Base-by-base conservation (phyloP, 441 rosid species). In the Croton setiger region DNA sequence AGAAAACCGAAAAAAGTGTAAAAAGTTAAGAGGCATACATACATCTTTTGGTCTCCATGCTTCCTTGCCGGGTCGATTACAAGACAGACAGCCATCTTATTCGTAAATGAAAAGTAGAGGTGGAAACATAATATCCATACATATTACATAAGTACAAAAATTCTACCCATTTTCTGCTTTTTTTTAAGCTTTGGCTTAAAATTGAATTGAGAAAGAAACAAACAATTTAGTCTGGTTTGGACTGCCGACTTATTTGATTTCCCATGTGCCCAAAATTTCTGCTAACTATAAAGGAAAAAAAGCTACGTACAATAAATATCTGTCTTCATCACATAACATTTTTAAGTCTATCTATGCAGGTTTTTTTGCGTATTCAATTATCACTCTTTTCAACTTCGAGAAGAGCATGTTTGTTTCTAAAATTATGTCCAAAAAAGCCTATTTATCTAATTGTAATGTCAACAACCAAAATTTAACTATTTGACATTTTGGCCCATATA, bases 321-420 rank as follows among this genome's bases (percentile, higher is more conserved):
- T 44, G 2, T 4, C 5, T 44, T 36, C 4, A 36, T 36, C 39
- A 36, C 6, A 5, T 5, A 2, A 5, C 39, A n/a, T n/a, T n/a
- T n/a, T n/a, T 36, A 36, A 36, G 3, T 3, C 41, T 37, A 37
- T 37, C 4, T 37, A 37, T 37, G 41, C 0, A 1, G n/a, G n/a
- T n/a, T n/a, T n/a, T 37, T 37, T 63, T 63, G 4, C 67, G 55
- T 63, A 4, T 31, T 47, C 56, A 63, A 47, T 48, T 37, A 5
- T 0, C 41, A 2, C 41, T 37, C 41, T n/a, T 5, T 27, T 7
- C 33, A 20, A 5, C 21, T 15, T 45, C 53, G 0, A 11, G 12
- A 63, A 63, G 31, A 14, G 14, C 47, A 63, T 36, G 47, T 27
- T 45, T 63, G 37, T 47, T 4, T 41, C 65, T 61, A 41, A 43